phyloP scores from a whole-genome alignment of 352 stramenopile species.

The Phytophthora quininea region DNA sequence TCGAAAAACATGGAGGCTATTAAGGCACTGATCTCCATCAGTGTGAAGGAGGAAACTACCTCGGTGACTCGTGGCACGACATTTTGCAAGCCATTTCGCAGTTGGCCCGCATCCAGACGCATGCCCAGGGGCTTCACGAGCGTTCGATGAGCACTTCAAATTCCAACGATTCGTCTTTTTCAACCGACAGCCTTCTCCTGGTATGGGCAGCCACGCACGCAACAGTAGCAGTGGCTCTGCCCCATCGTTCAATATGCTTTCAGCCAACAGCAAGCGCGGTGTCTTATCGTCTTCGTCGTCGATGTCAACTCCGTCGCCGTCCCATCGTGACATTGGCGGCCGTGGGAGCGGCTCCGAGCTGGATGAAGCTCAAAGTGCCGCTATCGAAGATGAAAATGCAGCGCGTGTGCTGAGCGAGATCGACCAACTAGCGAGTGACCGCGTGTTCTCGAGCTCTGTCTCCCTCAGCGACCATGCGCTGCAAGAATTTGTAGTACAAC shows the following conservation, averaged over 20 bases:
- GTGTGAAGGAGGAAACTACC: conserved; percentile 96
- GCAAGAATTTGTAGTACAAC: conserved; percentile 90
- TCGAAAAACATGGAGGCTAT: conserved; percentile 98
- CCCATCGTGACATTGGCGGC: conserved; percentile 50
- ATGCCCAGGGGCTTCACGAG: conserved; percentile 90
- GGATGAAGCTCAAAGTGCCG: conserved; percentile 72
- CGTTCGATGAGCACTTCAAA: conserved; percentile 19
- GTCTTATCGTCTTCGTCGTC: conserved; percentile 33
- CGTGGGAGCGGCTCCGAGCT: conserved; percentile 33
- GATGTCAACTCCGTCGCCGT: conserved; percentile 51
- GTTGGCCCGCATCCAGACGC: conserved; percentile 96
- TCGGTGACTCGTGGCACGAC: conserved; percentile 96
- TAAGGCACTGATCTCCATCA: conserved; percentile 96
- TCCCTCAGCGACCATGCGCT: conserved; percentile 77
- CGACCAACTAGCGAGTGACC: conserved; percentile 87
- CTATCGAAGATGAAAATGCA: conserved; percentile 86
- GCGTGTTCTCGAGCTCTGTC: conserved; percentile 91
- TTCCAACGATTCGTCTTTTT: conserved; percentile 77
- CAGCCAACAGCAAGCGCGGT: conserved; percentile 28
- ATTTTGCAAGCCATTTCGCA: conserved; percentile 98
- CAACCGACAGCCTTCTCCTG: conserved; percentile 46
- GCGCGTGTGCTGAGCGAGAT: conserved; percentile 84
- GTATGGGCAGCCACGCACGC: conserved; percentile 26
- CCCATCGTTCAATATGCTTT: conserved; percentile 37
- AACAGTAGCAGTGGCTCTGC: conserved; percentile 37